Conservation (phyloP, 768 basidiomycete species). For the Tephrocybe sp. region DNA sequence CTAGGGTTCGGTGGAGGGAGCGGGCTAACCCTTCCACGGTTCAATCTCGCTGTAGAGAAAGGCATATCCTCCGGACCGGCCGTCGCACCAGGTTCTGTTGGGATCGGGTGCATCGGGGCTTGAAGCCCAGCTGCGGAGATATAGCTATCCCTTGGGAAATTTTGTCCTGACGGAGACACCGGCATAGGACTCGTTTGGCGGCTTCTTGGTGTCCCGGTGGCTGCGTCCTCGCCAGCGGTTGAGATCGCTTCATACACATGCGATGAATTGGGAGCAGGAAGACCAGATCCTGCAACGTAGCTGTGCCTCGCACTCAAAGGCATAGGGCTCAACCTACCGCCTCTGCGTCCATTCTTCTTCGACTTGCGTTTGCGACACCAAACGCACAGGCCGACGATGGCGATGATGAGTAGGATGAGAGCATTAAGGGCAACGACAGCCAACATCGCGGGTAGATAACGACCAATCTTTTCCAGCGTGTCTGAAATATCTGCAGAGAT, state of each 20-base stretch:
- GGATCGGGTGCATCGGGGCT: constrained; percentile 7
- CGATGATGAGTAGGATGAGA: constrained; percentile 57
- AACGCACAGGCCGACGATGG: constrained; percentile 49
- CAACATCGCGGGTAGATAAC: constrained; percentile 70
- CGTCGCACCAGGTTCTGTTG: background rate
- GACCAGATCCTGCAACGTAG: constrained; percentile 31
- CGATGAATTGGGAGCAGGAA: constrained; percentile 11
- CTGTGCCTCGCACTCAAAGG: constrained; percentile 49
- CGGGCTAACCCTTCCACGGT: constrained; percentile 49
- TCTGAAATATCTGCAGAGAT: constrained; percentile 57
- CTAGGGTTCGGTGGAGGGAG: constrained; percentile 51
- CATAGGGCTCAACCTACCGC: constrained; percentile 54
- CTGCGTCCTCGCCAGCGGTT: constrained; percentile 5
- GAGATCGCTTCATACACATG: constrained; percentile 73
- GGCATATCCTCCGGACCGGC: constrained; percentile 11
- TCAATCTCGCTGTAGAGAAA: constrained; percentile 26
- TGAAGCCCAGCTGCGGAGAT: constrained; percentile 1
- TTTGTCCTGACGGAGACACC: background rate
- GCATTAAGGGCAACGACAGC: constrained; percentile 78
- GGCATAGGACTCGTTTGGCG: background rate
- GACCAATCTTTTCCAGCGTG: constrained; percentile 61
- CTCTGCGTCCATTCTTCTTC: constrained; percentile 26
- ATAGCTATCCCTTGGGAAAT: constrained; percentile 8
- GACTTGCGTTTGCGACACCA: constrained; percentile 48
- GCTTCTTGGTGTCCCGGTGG: background rate